Evolutionary conservation across 73 alveolate genomes (phyloP).

Genomic region (Halteria grandinella): DNA sequence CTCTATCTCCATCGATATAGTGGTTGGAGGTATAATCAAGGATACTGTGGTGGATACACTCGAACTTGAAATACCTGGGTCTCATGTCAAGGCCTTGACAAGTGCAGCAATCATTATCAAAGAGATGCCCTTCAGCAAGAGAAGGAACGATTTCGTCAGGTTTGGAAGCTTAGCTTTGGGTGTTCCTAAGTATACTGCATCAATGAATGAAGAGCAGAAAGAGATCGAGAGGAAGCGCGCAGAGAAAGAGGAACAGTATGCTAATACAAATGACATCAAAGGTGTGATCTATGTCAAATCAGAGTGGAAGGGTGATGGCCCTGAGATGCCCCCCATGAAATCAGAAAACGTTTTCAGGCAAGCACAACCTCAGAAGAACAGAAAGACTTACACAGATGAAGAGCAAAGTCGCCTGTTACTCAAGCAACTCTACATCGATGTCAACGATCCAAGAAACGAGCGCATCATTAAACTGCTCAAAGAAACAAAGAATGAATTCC

Average conservation of each 20-base stretch:
- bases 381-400: conserved; percentile 70
- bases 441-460: conserved; percentile 97
- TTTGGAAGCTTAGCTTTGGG: not conserved
- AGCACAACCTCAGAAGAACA: conserved; percentile 61
- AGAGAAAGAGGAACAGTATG: conserved; percentile 49
- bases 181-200: too few species aligned
- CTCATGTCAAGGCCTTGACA: conserved; percentile 90
- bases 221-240: conserved; percentile 62
- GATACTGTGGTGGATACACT: conserved; percentile 74
- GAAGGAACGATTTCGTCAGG: too few species aligned
- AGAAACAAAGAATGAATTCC: conserved; percentile 78
- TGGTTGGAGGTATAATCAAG: conserved; percentile 69
- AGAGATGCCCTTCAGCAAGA: conserved; percentile 84
- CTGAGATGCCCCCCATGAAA: conserved; percentile 96
- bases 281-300: conserved; percentile 89
- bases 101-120: conserved; percentile 88
- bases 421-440: conserved; percentile 83
- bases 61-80: conserved; percentile 97
- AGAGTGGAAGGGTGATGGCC: conserved; percentile 98
- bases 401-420: conserved; percentile 29
- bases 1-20: conserved; percentile 85
- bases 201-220: conserved; percentile 61
- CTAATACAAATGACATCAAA: conserved; percentile 61
- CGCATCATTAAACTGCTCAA: conserved; percentile 79
- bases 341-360: conserved; percentile 76